phyloP scores from a whole-genome alignment of 345 rosid genomes.

The Salix caprea region DNA sequence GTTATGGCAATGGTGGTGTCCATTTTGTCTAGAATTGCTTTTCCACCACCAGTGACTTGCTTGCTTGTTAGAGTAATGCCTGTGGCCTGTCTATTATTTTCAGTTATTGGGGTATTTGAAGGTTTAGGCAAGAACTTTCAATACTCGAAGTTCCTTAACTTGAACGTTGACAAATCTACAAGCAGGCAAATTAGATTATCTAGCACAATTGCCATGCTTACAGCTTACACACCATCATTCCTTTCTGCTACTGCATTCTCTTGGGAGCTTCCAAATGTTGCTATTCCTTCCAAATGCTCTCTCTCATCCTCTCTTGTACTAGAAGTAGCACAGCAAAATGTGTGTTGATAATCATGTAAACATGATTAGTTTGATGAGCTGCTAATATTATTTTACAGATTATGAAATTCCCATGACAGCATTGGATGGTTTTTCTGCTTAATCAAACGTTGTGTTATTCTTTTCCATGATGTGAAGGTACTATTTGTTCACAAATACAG shows the following conservation, averaged over 20 bases:
- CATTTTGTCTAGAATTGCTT: slow-evolving; percentile 1
- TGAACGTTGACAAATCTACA: neutral
- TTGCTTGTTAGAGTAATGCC: slow-evolving; percentile 31
- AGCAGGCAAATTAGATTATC: slow-evolving; percentile 26
- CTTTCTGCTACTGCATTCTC: slow-evolving; percentile 49
- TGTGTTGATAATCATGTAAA: too few species aligned
- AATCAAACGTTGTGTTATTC: too few species aligned
- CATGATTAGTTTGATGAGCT: too few species aligned
- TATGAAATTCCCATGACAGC: too few species aligned
- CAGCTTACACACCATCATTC: slow-evolving; percentile 56
- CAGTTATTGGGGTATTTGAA: slow-evolving; percentile 42
- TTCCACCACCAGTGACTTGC: slow-evolving; percentile 37
- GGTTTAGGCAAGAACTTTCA: slow-evolving; percentile 37
- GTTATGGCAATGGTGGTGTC: too few species aligned
- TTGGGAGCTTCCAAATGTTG: slow-evolving; percentile 33
- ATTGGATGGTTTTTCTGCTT: too few species aligned
- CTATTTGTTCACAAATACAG: too few species aligned
- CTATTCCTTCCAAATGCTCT: slow-evolving; percentile 3
- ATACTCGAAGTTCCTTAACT: slow-evolving; percentile 52
- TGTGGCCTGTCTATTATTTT: slow-evolving; percentile 20
- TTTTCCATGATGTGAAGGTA: too few species aligned
- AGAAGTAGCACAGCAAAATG: too few species aligned
- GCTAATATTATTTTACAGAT: too few species aligned
- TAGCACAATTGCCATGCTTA: slow-evolving; percentile 55
- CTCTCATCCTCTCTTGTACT: neutral